Conservation (phyloP, 2,329 filamentous ascomycete species). For the Acephala macrosclerotiorum region DNA sequence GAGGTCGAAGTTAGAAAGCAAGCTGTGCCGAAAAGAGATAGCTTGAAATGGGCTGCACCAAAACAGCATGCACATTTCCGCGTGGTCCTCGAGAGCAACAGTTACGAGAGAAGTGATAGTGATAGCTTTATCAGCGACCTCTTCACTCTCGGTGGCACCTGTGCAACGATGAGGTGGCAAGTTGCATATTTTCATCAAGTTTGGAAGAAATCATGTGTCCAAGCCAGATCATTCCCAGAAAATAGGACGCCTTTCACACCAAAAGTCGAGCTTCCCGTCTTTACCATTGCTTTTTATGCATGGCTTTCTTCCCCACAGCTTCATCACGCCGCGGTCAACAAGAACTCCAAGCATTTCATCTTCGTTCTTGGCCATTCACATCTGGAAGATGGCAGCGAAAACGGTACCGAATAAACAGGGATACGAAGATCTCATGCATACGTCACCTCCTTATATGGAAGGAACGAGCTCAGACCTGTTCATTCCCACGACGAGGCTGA, state of each 20-base stretch:
- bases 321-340: not conserved
- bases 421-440: not conserved
- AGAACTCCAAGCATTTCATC: not conserved
- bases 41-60: not conserved
- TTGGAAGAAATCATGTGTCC: not conserved
- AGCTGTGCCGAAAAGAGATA: not conserved
- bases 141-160: constrained; percentile 10
- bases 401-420: not conserved
- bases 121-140: not conserved
- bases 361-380: not conserved
- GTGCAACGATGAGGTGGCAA: constrained; percentile 13
- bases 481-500: not conserved
- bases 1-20: not conserved
- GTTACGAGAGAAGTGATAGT: not conserved
- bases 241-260: constrained; percentile 1
- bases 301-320: not conserved
- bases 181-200: not conserved
- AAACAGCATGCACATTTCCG: not conserved
- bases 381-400: not conserved
- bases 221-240: not conserved
- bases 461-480: not conserved
- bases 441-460: not conserved
- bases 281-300: not conserved
- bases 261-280: not conserved
- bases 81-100: not conserved